Percentiles rank a stretch among this genome's conserved stretches.
phyloP scores from a whole-genome alignment of 2,329 filamentous ascomycete genomes.

The Zymoseptoria crescenta region DNA sequence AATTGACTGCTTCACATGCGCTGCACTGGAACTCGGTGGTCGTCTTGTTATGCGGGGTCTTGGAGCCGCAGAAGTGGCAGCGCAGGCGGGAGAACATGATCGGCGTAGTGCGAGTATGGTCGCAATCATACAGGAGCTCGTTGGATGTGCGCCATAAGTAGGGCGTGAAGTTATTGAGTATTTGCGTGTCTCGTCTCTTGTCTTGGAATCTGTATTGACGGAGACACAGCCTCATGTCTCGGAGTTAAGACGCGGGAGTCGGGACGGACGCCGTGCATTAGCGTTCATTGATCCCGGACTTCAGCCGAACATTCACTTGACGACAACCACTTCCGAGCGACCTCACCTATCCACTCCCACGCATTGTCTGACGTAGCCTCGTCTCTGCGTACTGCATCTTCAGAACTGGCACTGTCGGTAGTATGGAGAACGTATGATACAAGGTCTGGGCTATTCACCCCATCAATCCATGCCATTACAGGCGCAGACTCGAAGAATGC shows the following conservation, averaged over 20 bases:
- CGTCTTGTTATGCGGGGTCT: conserved; percentile 53
- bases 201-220: background rate
- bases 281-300: background rate
- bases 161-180: background rate
- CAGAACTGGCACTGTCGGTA: background rate
- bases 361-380: background rate
- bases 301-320: background rate
- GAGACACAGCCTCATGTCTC: background rate
- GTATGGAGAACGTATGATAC: no score
- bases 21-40: conserved; percentile 64
- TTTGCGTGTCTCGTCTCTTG: background rate
- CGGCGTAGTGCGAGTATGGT: background rate
- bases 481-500: background rate
- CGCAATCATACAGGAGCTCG: background rate
- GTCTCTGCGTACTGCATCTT: background rate
- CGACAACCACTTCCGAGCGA: background rate
- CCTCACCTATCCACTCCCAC: background rate
- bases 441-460: background rate
- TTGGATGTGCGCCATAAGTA: background rate
- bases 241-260: background rate
- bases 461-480: background rate
- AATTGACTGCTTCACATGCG: conserved; percentile 78
- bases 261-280: background rate
- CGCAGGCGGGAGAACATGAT: conserved; percentile 22
- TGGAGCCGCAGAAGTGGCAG: conserved; percentile 80